Evolutionary conservation across 805 yeast species (phyloP).

Genomic region (Candida qinlingensis): DNA sequence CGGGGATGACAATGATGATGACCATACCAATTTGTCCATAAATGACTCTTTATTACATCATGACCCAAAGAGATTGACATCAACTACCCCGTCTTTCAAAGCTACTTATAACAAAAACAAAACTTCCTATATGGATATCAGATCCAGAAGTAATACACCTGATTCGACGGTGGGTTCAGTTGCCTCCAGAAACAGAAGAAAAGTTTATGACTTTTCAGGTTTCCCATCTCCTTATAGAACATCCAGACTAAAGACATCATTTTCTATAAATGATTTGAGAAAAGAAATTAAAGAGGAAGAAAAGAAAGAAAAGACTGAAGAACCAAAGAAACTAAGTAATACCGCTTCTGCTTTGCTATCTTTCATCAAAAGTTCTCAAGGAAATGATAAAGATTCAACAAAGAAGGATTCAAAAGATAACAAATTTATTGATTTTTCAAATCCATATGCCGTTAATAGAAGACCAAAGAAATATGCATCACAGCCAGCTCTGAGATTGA

Average conservation of each 20-base stretch:
- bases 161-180: neutral
- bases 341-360: slow-evolving; percentile 47
- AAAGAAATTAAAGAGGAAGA: neutral
- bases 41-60: slow-evolving; percentile 7
- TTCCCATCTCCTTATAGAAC: slow-evolving; percentile 36
- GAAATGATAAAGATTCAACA: slow-evolving; percentile 1
- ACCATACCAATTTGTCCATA: slow-evolving; percentile 4
- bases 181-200: slow-evolving; percentile 19
- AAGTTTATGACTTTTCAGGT: slow-evolving; percentile 33
- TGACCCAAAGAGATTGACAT: slow-evolving; percentile 2
- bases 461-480: slow-evolving; percentile 4
- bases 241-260: slow-evolving; percentile 23
- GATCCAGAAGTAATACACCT: slow-evolving; percentile 1
- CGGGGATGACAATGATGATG: slow-evolving; percentile 7
- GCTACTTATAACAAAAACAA: slow-evolving; percentile 26
- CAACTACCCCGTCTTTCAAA: slow-evolving; percentile 29
- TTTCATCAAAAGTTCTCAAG: slow-evolving; percentile 30
- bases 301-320: slow-evolving; percentile 3
- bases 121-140: slow-evolving; percentile 1
- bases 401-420: slow-evolving; percentile 1
- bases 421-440: slow-evolving; percentile 26
- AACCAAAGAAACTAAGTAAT: slow-evolving; percentile 32
- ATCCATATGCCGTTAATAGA: slow-evolving; percentile 35
- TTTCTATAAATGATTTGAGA: slow-evolving; percentile 5
- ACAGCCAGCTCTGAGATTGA: slow-evolving; percentile 4